A percentile compares a stretch with the other conserved stretches of the same genome.
Conservation (phyloP, 768 basidiomycete genomes). For the Erythrobasidium yunnanense region DNA sequence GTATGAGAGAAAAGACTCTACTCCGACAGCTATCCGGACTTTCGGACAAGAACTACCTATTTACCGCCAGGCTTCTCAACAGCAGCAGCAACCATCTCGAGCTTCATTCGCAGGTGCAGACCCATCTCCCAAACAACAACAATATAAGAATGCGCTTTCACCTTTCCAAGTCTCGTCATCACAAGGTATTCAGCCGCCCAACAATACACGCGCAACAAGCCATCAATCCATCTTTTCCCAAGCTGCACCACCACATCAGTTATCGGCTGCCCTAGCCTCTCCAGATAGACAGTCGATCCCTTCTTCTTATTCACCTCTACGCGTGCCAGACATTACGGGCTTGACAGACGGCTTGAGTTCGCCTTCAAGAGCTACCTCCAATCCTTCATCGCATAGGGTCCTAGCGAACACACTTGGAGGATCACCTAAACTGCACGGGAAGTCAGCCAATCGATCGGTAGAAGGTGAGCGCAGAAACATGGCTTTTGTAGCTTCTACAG, state of each 20-base stretch:
- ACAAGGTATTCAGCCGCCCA: background rate
- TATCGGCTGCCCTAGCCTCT: background rate
- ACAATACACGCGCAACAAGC: conserved; percentile 12
- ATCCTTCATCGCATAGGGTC: background rate
- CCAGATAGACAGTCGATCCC: conserved; percentile 1
- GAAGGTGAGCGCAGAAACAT: conserved; percentile 24
- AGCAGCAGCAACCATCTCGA: background rate
- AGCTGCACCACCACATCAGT: background rate
- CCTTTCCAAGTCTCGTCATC: background rate
- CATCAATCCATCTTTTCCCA: background rate
- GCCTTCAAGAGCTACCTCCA: background rate
- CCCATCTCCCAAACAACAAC: too few relatives aligned
- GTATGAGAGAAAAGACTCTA: background rate
- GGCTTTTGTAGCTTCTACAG: background rate
- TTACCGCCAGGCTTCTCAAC: too few relatives aligned
- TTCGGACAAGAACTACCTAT: background rate
- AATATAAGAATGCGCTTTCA: background rate
- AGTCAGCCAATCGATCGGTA: background rate
- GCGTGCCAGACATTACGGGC: conserved; percentile 35
- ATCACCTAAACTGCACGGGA: background rate
- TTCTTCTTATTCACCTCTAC: background rate
- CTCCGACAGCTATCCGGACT: background rate
- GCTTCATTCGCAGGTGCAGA: too few relatives aligned
- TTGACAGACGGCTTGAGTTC: conserved; percentile 35
- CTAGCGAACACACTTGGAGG: background rate